Conservation (phyloP, 148 eudicot species). For the Chenopodium formosanum region DNA sequence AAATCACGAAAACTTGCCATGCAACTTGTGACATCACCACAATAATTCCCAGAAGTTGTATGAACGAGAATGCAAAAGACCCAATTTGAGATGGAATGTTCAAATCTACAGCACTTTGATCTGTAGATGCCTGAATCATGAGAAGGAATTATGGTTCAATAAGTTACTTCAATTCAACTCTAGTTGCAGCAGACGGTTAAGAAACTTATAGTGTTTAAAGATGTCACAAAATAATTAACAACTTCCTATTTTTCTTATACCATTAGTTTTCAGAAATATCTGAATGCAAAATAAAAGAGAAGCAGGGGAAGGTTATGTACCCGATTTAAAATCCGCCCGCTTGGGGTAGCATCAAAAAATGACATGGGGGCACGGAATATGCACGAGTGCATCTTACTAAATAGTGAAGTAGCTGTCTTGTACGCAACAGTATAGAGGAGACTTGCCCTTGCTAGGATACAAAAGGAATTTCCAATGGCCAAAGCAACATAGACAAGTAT, state of each 20-base stretch:
- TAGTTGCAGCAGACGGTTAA: neutral
- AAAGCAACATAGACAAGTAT: slow-evolving; percentile 54
- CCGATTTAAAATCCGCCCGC: slow-evolving; percentile 66
- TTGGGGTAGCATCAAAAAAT: slow-evolving; percentile 76
- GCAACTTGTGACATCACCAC: slow-evolving; percentile 69
- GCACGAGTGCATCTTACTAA: slow-evolving; percentile 58
- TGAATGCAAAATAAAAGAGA: neutral
- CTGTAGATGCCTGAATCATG: slow-evolving; percentile 59
- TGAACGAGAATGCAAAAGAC: slow-evolving; percentile 46
- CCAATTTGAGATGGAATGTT: slow-evolving; percentile 44
- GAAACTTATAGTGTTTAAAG: neutral
- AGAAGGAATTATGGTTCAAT: neutral
- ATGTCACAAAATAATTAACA: neutral
- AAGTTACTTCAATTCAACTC: neutral
- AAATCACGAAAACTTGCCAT: slow-evolving; percentile 68
- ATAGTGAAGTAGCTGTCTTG: slow-evolving; percentile 58
- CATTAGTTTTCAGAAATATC: neutral
- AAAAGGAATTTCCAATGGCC: slow-evolving; percentile 56
- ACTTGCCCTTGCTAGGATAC: slow-evolving; percentile 49
- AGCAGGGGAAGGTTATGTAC: slow-evolving; percentile 31
- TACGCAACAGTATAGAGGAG: slow-evolving; percentile 45
- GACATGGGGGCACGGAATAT: slow-evolving; percentile 83
- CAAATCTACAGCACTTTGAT: slow-evolving; percentile 62
- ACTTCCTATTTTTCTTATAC: neutral
- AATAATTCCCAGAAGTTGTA: slow-evolving; percentile 58